Base-by-base conservation (phyloP, 345 rosid genomes). In the Hibiscus syriacus region DNA sequence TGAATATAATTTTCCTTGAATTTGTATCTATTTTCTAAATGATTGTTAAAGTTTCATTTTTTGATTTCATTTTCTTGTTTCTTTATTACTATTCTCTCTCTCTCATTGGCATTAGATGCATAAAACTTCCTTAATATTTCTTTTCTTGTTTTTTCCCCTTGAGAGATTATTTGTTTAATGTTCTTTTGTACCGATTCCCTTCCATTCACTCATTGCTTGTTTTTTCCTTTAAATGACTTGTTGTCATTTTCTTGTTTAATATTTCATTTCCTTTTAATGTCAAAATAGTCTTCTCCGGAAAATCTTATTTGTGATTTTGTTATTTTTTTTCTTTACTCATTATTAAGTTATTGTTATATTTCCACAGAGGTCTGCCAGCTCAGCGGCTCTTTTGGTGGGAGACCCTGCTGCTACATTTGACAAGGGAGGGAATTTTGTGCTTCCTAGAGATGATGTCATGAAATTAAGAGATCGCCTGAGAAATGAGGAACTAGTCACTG, bases 361-460 rank as follows among this genome's bases (percentile, higher is more conserved):
- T 61, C 99, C 99, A 8, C 99, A 95, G 79, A 83, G 98, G 79
- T 95, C 99, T 49, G 99, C 99, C 68, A 95, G 98, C 83, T 95
- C 99, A 70, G 89, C 97, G 45, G 99, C 97, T 79, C 98, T 95
- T 79, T 81, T 95, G 82, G 84, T 92, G 57, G 98, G 98, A 60
- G 99, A 95, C 67, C 99, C 99, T 55, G 89, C 90, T 71, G 93
- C 90, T 16, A 77, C 90, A 64, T 90, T 86, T 80, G 99, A 95
- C 74, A 90, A 89, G 78, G 92, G 92, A 70, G 99, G 99, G 71
- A 95, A 95, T 74, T 88, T 80, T 69, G 95, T 92, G 70, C 99
- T 95, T 79, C 99, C 98, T 25, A 84, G 99, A 83, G 99, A 89
- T 79, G 99, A 95, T 88, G 99, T 95, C 64, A 74, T 90, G 90